phyloP scores from a whole-genome alignment of 164 flowering plant species.

The Magnolia sinica region DNA sequence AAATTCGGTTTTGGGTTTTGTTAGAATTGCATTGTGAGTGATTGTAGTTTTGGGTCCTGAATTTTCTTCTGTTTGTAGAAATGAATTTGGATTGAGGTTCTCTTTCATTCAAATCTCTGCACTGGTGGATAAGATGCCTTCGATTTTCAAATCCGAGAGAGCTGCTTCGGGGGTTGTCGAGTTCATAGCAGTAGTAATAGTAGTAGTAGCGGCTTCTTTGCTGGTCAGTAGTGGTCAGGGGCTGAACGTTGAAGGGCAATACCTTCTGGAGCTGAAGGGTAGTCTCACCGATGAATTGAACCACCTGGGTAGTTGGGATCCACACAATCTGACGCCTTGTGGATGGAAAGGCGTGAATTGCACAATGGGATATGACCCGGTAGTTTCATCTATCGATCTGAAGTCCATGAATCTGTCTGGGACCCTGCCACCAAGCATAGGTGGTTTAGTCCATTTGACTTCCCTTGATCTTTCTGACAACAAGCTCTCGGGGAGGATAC shows the following conservation, averaged over 20 bases:
- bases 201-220: slow-evolving; percentile 11
- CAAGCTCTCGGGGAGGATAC: slow-evolving; percentile 51
- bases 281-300: slow-evolving; percentile 40
- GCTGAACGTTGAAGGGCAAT: slow-evolving; percentile 57
- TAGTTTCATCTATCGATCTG: slow-evolving; percentile 60
- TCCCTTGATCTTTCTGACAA: slow-evolving; percentile 59
- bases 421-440: slow-evolving; percentile 54
- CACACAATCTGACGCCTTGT: slow-evolving; percentile 65
- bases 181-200: slow-evolving; percentile 16
- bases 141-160: neutral
- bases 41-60: neutral
- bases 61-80: neutral
- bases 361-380: slow-evolving; percentile 32
- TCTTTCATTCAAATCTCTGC: neutral
- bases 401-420: slow-evolving; percentile 72
- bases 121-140: slow-evolving; percentile 28
- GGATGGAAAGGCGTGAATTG: slow-evolving; percentile 80
- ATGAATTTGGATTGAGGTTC: neutral
- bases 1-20: neutral
- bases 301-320: slow-evolving; percentile 52
- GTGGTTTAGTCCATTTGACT: slow-evolving; percentile 44
- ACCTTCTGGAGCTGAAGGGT: slow-evolving; percentile 59
- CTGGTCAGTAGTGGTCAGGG: slow-evolving; percentile 38
- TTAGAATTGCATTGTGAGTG: neutral
- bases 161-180: slow-evolving; percentile 21